Evolutionary conservation across 2,329 filamentous ascomycete genomes (phyloP).

Genomic region (Colletotrichum endophyticum): DNA sequence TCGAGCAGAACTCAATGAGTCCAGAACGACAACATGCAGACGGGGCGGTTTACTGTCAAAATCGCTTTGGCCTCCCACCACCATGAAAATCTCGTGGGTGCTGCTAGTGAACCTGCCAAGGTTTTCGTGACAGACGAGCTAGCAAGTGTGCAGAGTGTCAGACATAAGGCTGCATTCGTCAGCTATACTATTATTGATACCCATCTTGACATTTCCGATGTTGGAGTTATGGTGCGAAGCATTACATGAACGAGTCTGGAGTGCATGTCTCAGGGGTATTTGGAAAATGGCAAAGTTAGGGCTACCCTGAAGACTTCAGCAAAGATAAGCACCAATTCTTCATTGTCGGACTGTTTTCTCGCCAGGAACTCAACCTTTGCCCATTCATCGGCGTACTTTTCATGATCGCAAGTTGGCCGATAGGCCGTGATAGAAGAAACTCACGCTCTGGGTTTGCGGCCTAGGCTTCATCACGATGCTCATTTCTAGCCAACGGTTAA

Average conservation of each 20-base stretch:
- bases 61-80: background rate
- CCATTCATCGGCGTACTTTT: background rate
- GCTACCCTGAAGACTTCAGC: background rate
- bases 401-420: background rate
- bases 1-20: background rate
- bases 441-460: background rate
- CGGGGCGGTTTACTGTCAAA: background rate
- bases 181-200: background rate
- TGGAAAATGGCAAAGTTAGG: background rate
- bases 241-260: background rate
- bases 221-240: accelerated
- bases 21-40: background rate
- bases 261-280: background rate
- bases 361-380: background rate
- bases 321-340: background rate
- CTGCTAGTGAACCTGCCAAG: background rate
- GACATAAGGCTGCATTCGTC: background rate
- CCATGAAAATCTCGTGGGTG: background rate
- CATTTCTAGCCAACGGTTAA: background rate
- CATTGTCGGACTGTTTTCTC: accelerated
- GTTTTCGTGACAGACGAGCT: background rate
- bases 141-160: background rate
- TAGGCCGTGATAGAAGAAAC: background rate
- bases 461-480: background rate
- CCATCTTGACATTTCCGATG: background rate